Base-by-base conservation (phyloP, 2,329 filamentous ascomycete genomes). In the Talaromyces amestolkiae region DNA sequence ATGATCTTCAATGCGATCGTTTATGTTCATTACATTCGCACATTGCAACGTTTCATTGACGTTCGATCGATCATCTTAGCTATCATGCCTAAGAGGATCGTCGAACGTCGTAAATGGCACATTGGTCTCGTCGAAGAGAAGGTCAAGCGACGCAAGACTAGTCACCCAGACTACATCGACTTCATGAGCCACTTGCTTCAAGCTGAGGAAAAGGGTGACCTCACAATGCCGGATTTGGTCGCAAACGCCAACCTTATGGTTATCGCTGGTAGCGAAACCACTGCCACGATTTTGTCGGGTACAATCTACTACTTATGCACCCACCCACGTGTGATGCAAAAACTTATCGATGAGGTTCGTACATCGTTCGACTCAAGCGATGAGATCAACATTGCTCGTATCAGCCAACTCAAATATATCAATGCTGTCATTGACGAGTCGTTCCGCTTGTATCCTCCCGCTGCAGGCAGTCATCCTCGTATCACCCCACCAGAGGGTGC, bases 211-310 rank as follows among this genome's bases (percentile, higher is more conserved):
- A 63, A 56, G 24, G 61, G 61, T 1, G 49, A 63, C n/a, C 43
- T 63, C 6, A 35, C 49, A 19, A 24, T 63, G 22, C 61, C 61
- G 9, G 61, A 63, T 10, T 27, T 63, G 15, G 61, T 63, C 33
- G 61, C 61, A 33, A 63, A 63, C 15, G 61, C 61, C 37, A 63
- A 63, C 27, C 41, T 63, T 15, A 63, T 65, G 58, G 71, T 81
- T 6, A 64, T 76, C 2, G 82, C 78, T 0, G 82, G 82, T 0
- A 78, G 75, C 10, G 81, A 84, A 64, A 84, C 82, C 0, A 83
- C 81, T 0, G 81, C 81, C 0, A 82, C 81, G 0, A 70, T 77
- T 1, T 70, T 84, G 2, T 72, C 75, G 0, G 82, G 81, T 1
- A 70, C 74, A 0, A 80, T 80, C 0, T 83, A 77, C 61, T 73